Evolutionary conservation across 106 monocot species (phyloP).

Genomic region (Amphibolis antarctica): DNA sequence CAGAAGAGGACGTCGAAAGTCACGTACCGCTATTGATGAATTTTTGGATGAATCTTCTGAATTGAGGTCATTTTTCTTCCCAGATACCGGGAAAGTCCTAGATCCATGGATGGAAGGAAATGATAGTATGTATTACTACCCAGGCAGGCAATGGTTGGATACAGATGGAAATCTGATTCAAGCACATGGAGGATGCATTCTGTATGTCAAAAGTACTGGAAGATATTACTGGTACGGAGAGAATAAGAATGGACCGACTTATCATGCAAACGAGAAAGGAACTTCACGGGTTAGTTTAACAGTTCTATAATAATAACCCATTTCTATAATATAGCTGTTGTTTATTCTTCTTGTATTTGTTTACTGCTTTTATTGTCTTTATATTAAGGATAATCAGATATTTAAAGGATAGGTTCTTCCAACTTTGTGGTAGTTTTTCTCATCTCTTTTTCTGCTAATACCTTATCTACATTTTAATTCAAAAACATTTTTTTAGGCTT

Average conservation of each 20-base stretch:
- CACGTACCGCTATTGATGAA: slow-evolving; percentile 12
- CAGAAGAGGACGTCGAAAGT: slow-evolving; percentile 39
- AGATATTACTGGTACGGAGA: slow-evolving; percentile 93
- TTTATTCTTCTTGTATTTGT: no score
- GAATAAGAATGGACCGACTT: slow-evolving; percentile 75
- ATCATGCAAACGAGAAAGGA: slow-evolving; percentile 46
- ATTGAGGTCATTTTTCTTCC: slow-evolving; percentile 12
- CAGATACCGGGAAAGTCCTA: background rate
- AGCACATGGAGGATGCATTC: slow-evolving; percentile 80
- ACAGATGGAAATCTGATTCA: slow-evolving; percentile 86
- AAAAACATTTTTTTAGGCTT: no score
- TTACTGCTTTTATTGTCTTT: no score
- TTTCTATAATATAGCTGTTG: no score
- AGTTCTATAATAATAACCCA: no score
- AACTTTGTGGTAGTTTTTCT: no score
- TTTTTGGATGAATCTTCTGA: slow-evolving; percentile 16
- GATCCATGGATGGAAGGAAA: slow-evolving; percentile 16
- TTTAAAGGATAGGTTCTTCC: no score
- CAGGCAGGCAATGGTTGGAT: slow-evolving; percentile 66
- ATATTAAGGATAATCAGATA: no score
- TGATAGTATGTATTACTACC: slow-evolving; percentile 55
- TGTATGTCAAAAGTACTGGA: slow-evolving; percentile 44
- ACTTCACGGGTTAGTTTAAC: slow-evolving; percentile 46
- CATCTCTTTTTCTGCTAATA: no score
- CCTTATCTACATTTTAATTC: no score